Evolutionary conservation across 139 green algal species (phyloP), one percentile per base, ranked within the genome.

Genomic region (Chlorella sp.): DNA sequence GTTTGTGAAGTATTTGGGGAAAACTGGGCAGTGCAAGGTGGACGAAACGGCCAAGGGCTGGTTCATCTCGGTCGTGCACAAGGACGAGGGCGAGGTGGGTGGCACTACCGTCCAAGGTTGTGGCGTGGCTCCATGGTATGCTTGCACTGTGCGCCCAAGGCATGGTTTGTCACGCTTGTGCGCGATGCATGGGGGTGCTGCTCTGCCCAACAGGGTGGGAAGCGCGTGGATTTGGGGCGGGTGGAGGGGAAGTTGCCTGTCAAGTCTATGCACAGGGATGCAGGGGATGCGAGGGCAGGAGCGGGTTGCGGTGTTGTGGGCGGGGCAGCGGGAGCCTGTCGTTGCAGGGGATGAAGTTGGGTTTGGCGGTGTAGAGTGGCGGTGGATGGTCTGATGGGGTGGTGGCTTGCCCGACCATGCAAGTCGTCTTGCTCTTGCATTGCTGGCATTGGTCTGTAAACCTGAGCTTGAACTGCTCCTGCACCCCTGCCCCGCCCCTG

Each of bases 31-130:
- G 81, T 99, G 96, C 94, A 97, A 97, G 82, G 97, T 99, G 88
- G 98, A 99, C 11, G 96, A 99, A 76, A 99, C 96, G 34, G 91
- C 94, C 22, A 98, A 98, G 91, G 98, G 98, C n/a, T 99, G 97
- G 97, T 99, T 95, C 92, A 98, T 98, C 91, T 89, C 88, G 32
- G 78, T 95, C 42, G 88, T 93, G 9, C 90, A 95, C 89, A 75
- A 81, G 16, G 94, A 96, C 85, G 88, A 91, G 1, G 79, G 83
- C 37, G 89, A 91, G 76, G 89, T 83, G 77, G 4, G 81, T 86
- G 81, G 48, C 9, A 57, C 48, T 57, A 9, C 48, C 9, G 48
- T 57, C 7, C 48, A 57, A 57, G 48, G 48, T n/a, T n/a, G n/a
- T 57, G 48, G 48, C 48, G 48, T 57, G 7, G 5, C 48, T 57